These are phyloP conservation scores for Rhynchosporium secalis DNA, from an alignment of 2,329 filamentous ascomycete genomes.

Conservation along the genomic window DNA sequence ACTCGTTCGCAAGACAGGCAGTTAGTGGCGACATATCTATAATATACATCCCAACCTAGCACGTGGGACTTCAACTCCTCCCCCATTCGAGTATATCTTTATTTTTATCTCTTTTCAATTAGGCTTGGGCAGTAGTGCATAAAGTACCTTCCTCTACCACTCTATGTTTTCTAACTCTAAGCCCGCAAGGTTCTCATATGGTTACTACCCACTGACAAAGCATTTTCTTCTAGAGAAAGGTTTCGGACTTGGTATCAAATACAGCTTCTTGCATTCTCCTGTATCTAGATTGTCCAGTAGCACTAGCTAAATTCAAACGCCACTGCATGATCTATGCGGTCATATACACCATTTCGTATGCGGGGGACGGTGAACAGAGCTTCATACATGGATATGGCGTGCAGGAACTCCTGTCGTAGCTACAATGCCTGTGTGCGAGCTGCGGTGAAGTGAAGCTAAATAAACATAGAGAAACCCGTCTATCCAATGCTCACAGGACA, in stretches of 20 bases:
- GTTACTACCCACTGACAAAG: not conserved
- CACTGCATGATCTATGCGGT: conserved; percentile 6
- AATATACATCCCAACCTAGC: not conserved
- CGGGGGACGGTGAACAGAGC: conserved; percentile 6
- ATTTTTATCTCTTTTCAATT: not conserved
- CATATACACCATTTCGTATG: not conserved
- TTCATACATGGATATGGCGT: conserved; percentile 15
- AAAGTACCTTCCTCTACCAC: not conserved
- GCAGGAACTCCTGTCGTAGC: conserved; percentile 21
- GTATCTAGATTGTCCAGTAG: not conserved
- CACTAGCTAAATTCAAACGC: not conserved
- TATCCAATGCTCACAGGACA: not conserved
- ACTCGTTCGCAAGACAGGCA: not conserved
- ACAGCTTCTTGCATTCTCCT: not conserved
- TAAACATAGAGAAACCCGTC: not conserved
- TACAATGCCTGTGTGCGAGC: not conserved
- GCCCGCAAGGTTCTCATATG: not conserved
- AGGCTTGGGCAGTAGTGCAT: not conserved
- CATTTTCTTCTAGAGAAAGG: too few species aligned
- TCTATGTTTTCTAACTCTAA: not conserved
- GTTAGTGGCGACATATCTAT: not conserved
- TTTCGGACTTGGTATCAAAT: not conserved
- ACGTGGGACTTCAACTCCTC: not conserved
- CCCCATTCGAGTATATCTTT: not conserved
- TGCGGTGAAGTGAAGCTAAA: conserved; percentile 3